Evolutionary conservation across 805 yeast genomes (phyloP), one percentile per base, ranked within the genome.

Genomic region (Yamadazyma takamatsuzukensis): DNA sequence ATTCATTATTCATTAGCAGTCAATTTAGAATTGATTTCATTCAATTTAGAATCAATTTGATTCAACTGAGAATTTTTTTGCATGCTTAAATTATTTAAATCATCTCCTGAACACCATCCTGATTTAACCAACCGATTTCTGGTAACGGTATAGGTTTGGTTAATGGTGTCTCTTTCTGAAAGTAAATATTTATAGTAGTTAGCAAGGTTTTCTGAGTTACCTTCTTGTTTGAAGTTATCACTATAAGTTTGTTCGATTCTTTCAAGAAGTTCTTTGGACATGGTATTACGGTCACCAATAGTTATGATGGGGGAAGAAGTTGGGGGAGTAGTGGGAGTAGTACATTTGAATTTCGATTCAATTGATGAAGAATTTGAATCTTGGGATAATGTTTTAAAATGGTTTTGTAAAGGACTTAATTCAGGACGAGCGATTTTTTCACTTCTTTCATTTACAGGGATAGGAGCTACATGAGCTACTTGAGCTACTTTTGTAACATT

Each of bases 51-150:
- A 42, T 65, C 67, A 29, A 65, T 54, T 45, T 63, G 67, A 32
- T 58, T 49, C 32, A 57, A 37, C 27, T 61, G 55, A n/a, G 58
- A 39, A 35, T 59, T 68, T 35, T 57, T 56, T 42, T 66, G 70
- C 40, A 63, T 46, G 33, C 53, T 54, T 30, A 65, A 47, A 47
- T 62, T 64, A 36, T 62, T 55, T 41, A 65, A 51, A 45, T 66
- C 71, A 39, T 62, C 59, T 26, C 40, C 47, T 2, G 68, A 62
- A 41, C 70, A 64, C 72, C 72, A 66, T 2, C 72, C 72, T 21
- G 62, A 54, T 27, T 50, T 52, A 18, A 38, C 34, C 33, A 66
- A 52, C 31, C 61, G 52, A 25, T 47, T 41, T 32, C 47, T 57
- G 13, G 71, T 59, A 16, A 48, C 40, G 23, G 51, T 58, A 40